phyloP scores from a whole-genome alignment of 148 eudicot species.

The Amaranthus hypochondriacus region DNA sequence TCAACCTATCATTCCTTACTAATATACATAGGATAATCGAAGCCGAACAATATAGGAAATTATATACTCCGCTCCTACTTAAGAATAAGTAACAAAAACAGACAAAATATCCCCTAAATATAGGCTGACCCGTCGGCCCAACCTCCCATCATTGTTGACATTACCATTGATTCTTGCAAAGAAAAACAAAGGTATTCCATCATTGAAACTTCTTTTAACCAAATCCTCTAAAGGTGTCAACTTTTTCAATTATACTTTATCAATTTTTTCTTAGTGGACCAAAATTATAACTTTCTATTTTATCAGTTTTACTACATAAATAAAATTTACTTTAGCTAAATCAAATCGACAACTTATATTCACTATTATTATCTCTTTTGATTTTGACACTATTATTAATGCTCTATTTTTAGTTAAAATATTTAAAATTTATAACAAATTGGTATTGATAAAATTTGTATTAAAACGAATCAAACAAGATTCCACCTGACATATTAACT shows the following conservation, averaged over 20 bases:
- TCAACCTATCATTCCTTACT: background rate
- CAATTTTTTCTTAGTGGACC: background rate
- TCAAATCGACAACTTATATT: too few relatives aligned
- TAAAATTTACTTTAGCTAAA: too few relatives aligned
- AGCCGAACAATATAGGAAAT: background rate
- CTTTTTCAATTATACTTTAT: background rate
- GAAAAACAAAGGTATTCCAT: background rate
- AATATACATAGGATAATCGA: too few relatives aligned
- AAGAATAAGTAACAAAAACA: background rate
- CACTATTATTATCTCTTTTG: too few relatives aligned
- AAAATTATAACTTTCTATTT: background rate
- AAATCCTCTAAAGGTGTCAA: background rate
- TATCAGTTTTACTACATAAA: too few relatives aligned
- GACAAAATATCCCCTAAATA: background rate
- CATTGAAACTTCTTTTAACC: slow-evolving; percentile 1
- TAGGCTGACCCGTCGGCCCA: slow-evolving; percentile 3
- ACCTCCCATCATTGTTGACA: slow-evolving; percentile 10
- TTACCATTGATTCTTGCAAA: background rate
- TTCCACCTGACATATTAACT: too few relatives aligned
- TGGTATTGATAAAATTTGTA: too few relatives aligned
- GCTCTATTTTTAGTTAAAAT: too few relatives aligned
- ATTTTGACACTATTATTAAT: too few relatives aligned
- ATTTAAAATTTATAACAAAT: too few relatives aligned
- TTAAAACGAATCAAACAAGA: too few relatives aligned
- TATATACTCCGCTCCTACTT: background rate